Base-by-base conservation (phyloP, 768 basidiomycete genomes). In the Rhodosporidiobolus sp. region DNA sequence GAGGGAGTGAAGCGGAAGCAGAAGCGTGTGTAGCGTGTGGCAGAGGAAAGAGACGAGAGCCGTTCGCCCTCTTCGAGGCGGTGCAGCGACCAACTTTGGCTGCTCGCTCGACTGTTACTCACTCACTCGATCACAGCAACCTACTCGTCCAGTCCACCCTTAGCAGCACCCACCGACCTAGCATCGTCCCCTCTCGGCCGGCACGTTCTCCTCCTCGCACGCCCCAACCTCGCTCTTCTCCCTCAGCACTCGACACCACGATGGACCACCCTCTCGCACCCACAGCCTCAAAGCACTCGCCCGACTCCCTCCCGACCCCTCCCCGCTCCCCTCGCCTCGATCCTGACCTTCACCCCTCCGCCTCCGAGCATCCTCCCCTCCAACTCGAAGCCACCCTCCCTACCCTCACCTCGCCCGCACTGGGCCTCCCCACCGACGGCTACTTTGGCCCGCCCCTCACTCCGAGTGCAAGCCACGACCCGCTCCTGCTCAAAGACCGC, bases 401-500 rank as follows among this genome's bases (percentile, higher is more conserved):
- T 3, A 8, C n/a, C 38, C 26, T n/a, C 35, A 45, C 56, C 28
- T 58, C 35, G n/a, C 16, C 43, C n/a, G n/a, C n/a, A n/a, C n/a
- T n/a, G n/a, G n/a, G n/a, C 34, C 43, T 35, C 49, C 38, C 14
- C n/a, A 3, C n/a, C 66, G 28, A 22, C 56, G 32, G 28, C 56
- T 65, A 65, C 57, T 55, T 61, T 20, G 57, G 43, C 12, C 65
- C 63, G 19, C 50, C 62, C 1, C 49, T 74, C 35, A 60, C 69
- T 10, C 71, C 71, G 22, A 28, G 32, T 32, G 22, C 50, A 4
- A 49, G 46, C 10, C 32, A 55, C 59, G 74, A 76, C 61, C 74
- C 74, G 3, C 67, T 76, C 30, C 65, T 76, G 22, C 70, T 76
- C 45, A 35, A 35, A 20, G 28, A 48, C 4, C 45, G 52, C 26